Evolutionary conservation across 2,329 filamentous ascomycete species (phyloP), one percentile per base, ranked within the genome.

Genomic region (Penicillium polonicum): DNA sequence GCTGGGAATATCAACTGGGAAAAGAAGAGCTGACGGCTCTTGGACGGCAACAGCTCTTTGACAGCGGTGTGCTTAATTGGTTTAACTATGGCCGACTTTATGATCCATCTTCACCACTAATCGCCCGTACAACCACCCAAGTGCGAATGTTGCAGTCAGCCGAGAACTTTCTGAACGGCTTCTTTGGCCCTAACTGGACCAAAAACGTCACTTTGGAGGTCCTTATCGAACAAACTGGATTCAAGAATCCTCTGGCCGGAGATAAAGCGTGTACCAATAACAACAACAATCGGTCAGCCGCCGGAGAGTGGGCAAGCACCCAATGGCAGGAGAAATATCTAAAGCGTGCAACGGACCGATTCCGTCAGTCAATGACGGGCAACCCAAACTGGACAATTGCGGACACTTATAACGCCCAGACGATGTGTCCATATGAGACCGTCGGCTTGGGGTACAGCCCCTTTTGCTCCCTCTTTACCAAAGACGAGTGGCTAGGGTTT

Each of bases 81-180:
- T 91, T 91, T 73, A 85, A 87, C 76, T 91, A 91, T 67, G 85
- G 83, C 7, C 81, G 84, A 59, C 76, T 92, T 23, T 91, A 90
- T 66, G 88, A 91, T 65, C 85, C 88, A 5, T 82, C 84, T 55
- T 87, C 81, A 73, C 91, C 90, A 75, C 85, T 92, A 59, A 83
- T 91, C 57, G 88, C 85, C 17, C 82, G 89, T 29, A 90, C 88
- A 1, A 91, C 88, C 0, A 90, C 88, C 1, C 88, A 92, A 70
- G 85, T 90, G 68, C 85, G 89, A 25, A 92, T 92, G 89, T 78
- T 88, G 23, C 87, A 91, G 70, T 88, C 83, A 39, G 88, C 88
- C 3, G 88, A 92, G 72, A 88, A 92, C 72, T 92, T 91, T 74
- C 76, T 91, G 69, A 87, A 88, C 6, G 89, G 89, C 0, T 92